These are phyloP conservation scores for Gleditsia sinensis DNA, from an alignment of 306 rosid genomes.

Conservation along the genomic window DNA sequence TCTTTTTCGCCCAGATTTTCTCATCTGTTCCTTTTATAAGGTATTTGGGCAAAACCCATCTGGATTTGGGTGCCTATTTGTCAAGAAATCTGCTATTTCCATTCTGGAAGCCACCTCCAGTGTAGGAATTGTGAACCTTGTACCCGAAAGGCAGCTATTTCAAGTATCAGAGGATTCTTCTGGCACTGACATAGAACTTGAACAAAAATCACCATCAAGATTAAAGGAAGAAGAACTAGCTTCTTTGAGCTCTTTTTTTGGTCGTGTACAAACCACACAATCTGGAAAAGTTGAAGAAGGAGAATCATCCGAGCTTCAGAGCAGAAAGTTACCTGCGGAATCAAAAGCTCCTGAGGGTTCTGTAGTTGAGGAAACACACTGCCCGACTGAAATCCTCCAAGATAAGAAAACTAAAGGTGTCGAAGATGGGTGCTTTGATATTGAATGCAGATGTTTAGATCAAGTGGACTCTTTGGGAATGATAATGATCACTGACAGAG, in stretches of 20 bases:
- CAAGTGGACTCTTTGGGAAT: slow-evolving; percentile 81
- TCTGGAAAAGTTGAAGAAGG: slow-evolving; percentile 36
- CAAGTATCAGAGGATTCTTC: slow-evolving; percentile 59
- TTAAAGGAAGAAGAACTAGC: slow-evolving; percentile 49
- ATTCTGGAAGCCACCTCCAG: slow-evolving; percentile 61
- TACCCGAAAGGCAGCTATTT: slow-evolving; percentile 53
- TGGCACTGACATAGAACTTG: slow-evolving; percentile 44
- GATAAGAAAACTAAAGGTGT: slow-evolving; percentile 23
- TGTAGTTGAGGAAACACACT: slow-evolving; percentile 37
- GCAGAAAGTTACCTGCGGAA: slow-evolving; percentile 33
- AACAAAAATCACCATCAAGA: slow-evolving; percentile 42
- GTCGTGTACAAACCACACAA: slow-evolving; percentile 44
- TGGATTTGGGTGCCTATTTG: slow-evolving; percentile 92
- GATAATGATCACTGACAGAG: slow-evolving; percentile 57
- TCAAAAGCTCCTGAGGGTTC: slow-evolving; percentile 40
- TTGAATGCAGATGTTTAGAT: slow-evolving; percentile 80
- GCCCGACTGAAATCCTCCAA: slow-evolving; percentile 32
- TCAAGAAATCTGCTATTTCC: slow-evolving; percentile 73
- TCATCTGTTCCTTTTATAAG: slow-evolving; percentile 89
- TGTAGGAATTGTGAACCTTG: slow-evolving; percentile 81
- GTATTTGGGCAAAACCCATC: slow-evolving; percentile 88
- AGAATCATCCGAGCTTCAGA: slow-evolving; percentile 40
- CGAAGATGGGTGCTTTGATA: slow-evolving; percentile 40
- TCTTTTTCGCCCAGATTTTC: slow-evolving; percentile 80
- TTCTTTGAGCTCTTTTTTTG: slow-evolving; percentile 73